These are phyloP conservation scores for Microsporum ferrugineum DNA, from an alignment of 2,329 filamentous ascomycete genomes.

Conservation along the genomic window DNA sequence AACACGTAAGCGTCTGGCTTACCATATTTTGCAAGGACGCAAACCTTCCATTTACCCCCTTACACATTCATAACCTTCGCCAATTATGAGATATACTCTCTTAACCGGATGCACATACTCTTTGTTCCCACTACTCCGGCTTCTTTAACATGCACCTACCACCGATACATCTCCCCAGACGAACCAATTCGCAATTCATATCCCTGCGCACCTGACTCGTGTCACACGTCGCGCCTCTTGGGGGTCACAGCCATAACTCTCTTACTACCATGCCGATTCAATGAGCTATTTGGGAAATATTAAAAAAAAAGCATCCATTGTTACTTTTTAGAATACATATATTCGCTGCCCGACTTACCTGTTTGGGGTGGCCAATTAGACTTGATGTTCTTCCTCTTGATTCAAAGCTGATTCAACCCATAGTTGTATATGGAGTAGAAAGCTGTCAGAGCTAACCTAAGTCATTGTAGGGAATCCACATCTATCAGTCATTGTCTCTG, in stretches of 20 bases:
- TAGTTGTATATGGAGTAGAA: not conserved
- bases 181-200: not conserved
- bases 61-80: not conserved
- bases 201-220: not conserved
- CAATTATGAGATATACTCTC: not conserved
- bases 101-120: not conserved
- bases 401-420: not conserved
- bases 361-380: not conserved
- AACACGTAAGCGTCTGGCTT: not conserved
- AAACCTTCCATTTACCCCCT: not conserved
- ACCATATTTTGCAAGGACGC: not conserved
- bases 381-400: not conserved
- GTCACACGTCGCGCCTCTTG: not conserved
- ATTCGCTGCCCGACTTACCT: not conserved
- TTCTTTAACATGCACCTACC: not conserved
- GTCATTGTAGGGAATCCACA: not conserved
- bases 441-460: not conserved
- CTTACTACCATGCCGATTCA: not conserved
- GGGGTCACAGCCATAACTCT: not conserved
- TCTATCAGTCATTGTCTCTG: not conserved
- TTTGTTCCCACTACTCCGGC: not conserved
- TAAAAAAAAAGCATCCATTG: not conserved
- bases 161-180: not conserved
- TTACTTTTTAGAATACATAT: not conserved
- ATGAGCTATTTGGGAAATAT: not conserved